Evolutionary conservation across 176 grass and related monocot genomes (phyloP).

Genomic region (Carex scoparia): DNA sequence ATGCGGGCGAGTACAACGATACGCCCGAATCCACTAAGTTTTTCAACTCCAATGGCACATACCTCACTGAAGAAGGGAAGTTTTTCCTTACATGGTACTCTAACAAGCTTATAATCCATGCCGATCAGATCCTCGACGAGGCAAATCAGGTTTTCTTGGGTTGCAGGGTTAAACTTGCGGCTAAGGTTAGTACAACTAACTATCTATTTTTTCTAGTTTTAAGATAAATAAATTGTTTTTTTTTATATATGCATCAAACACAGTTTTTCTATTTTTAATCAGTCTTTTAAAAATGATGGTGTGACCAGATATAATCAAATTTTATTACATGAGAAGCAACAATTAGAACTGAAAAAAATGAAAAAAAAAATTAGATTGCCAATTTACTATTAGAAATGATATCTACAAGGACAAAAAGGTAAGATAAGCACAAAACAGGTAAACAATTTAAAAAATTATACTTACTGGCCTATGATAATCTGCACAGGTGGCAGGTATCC

Average conservation of each 20-base stretch:
- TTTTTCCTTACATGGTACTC: slow-evolving; percentile 97
- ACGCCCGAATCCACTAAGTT: slow-evolving; percentile 59
- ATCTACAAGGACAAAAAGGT: neutral
- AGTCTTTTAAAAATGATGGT: neutral
- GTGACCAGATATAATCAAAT: neutral
- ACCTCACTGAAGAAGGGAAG: slow-evolving; percentile 47
- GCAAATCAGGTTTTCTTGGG: slow-evolving; percentile 67
- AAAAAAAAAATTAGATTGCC: neutral
- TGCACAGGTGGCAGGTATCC: slow-evolving; percentile 63
- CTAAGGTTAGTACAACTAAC: slow-evolving; percentile 56
- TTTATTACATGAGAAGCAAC: neutral
- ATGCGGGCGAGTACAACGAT: slow-evolving; percentile 76
- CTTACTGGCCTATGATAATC: neutral
- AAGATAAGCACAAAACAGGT: neutral
- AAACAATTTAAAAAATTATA: neutral
- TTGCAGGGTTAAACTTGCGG: slow-evolving; percentile 60
- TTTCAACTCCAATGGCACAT: slow-evolving; percentile 56
- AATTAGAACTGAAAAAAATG: neutral
- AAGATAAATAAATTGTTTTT: neutral
- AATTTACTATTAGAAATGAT: neutral
- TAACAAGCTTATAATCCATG: slow-evolving; percentile 78
- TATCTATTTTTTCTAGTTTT: neutral
- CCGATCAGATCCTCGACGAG: slow-evolving; percentile 66
- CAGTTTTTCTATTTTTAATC: neutral
- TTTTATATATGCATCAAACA: neutral